Conservation (phyloP, 2,329 filamentous ascomycete genomes). For the Sporothrix euskadiensis region DNA sequence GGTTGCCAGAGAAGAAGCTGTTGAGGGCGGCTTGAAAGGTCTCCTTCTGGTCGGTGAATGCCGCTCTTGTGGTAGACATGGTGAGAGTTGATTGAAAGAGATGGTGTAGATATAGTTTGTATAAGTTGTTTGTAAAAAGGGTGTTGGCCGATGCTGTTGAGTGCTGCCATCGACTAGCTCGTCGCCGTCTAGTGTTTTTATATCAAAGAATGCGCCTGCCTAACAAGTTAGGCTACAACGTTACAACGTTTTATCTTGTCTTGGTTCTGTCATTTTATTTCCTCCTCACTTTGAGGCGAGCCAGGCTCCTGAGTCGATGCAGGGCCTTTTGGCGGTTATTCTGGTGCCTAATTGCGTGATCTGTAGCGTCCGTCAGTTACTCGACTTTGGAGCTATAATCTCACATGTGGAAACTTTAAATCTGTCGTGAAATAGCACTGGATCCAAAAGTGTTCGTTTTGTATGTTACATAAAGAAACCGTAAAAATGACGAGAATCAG, state of each 20-base stretch:
- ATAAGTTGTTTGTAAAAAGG: not conserved
- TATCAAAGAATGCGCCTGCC: slow-evolving; percentile 7
- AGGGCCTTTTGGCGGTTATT: not conserved
- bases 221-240: slow-evolving; percentile 1
- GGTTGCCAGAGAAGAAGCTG: slow-evolving; percentile 26
- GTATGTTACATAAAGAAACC: not conserved
- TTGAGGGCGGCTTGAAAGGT: slow-evolving; percentile 28
- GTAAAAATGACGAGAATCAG: not conserved
- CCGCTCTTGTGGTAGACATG: slow-evolving; percentile 18
- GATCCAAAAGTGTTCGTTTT: not conserved
- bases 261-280: not conserved
- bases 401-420: not conserved
- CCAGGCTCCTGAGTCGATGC: not conserved
- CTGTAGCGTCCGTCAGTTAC: not conserved
- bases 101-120: not conserved
- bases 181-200: not conserved
- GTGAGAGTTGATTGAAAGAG: not conserved
- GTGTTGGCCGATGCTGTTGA: not conserved
- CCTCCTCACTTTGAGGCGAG: not conserved
- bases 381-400: not conserved
- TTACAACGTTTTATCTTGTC: not conserved
- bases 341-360: slow-evolving; percentile 24
- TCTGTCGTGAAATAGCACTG: not conserved
- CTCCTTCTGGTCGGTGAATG: slow-evolving; percentile 25
- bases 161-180: not conserved